Evolutionary conservation across 352 stramenopile genomes (phyloP), one percentile per base, ranked within the genome.

Genomic region (Phytophthora melonis): DNA sequence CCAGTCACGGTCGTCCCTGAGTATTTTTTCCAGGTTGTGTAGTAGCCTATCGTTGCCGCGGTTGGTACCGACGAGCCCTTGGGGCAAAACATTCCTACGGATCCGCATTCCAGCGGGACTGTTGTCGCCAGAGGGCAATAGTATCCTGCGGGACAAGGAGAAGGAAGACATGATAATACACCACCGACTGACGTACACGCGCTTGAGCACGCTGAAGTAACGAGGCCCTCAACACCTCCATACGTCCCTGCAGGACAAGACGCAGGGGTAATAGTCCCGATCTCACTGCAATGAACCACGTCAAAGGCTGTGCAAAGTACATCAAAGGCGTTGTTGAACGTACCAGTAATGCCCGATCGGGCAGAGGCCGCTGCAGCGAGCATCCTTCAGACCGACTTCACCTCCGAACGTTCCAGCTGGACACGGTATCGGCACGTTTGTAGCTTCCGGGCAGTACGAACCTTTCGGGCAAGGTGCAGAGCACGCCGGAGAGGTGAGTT

Each of bases 311-410:
- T 5, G 13, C 13, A 5, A 41, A 41, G 8, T n/a, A 50, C 34
- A 41, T 41, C 34, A 41, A 41, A 4, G 34, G 13, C 34, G 13
- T 14, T 9, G 34, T 57, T 25, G 18, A 50, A 65, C 70, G 9
- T 70, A 94, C 87, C 87, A 94, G 63, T 90, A 92, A 50, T 75
- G 58, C 11, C 82, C 84, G 13, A 84, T 49, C 5, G 87, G 87
- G 19, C 87, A 93, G 11, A 67, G 70, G 3, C 75, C 87, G 11
- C 68, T 87, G 53, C 87, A 94, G 9, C n/a, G 25, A 49, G 70
- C n/a, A 19, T 71, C 76, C 2, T 43, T 56, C 32, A 93, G 70
- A 34, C 77, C 84, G 3, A 72, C 6, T 9, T 79, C 52, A 0
- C 61, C 62, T 1, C 86, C 85, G 47, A 77, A 92, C 1, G 79